Conservation (phyloP, 2,329 filamentous ascomycete genomes). For the Herpotrichia juniperi region DNA sequence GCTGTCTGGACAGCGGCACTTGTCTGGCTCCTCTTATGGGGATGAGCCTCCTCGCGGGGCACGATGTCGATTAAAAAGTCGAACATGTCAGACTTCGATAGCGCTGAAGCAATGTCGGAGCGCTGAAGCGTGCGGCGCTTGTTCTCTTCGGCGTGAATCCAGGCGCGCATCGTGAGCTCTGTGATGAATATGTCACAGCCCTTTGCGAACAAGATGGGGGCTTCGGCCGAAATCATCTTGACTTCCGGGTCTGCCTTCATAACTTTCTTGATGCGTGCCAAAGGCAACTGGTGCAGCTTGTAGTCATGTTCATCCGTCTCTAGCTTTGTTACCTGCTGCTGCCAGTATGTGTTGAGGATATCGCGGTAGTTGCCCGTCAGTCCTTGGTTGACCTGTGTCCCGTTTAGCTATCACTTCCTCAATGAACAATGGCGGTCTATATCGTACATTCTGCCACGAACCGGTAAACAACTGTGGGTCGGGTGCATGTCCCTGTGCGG, state of each 20-base stretch:
- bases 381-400: constrained; percentile 84
- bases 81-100: constrained; percentile 99
- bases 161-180: constrained; percentile 97
- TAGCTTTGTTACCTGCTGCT: constrained; percentile 94
- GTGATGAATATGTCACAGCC: constrained; percentile 99
- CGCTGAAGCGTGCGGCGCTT: constrained; percentile 94
- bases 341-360: constrained; percentile 98
- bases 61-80: constrained; percentile 99
- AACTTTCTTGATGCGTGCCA: constrained; percentile 99
- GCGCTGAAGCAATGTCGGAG: constrained; percentile 92
- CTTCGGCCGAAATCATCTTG: constrained; percentile 99
- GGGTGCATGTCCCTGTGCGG: constrained; percentile 86
- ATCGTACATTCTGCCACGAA: constrained; percentile 85
- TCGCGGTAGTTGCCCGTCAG: constrained; percentile 92
- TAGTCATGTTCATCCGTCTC: constrained; percentile 97
- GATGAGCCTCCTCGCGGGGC: constrained; percentile 88
- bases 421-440: not conserved
- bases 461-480: constrained; percentile 89
- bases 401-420: constrained; percentile 26
- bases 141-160: constrained; percentile 99
- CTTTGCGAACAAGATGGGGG: constrained; percentile 96
- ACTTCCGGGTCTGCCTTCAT: constrained; percentile 99
- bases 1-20: constrained; percentile 51
- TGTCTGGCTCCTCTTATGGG: constrained; percentile 70
- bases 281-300: constrained; percentile 93